Evolutionary conservation across 1,139 yeast genomes (phyloP).

Genomic region (Geotrichum klebahnii): DNA sequence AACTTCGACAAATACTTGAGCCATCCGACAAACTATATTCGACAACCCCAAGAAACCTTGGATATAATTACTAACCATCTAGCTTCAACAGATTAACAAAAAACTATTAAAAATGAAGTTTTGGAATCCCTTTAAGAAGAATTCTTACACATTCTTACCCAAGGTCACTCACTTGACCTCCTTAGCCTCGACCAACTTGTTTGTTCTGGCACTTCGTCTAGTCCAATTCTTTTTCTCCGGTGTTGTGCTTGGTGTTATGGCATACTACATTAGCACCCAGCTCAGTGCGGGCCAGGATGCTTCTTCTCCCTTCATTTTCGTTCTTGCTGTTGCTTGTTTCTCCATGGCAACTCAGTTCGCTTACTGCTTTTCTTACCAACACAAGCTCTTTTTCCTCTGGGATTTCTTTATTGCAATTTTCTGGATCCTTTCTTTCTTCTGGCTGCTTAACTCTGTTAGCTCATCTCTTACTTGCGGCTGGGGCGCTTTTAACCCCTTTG

Average conservation of each 20-base stretch:
- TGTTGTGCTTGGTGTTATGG: conserved; percentile 34
- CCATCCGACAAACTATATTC: background rate
- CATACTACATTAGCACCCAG: conserved; percentile 32
- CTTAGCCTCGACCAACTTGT: conserved; percentile 34
- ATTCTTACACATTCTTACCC: conserved; percentile 11
- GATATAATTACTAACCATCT: background rate
- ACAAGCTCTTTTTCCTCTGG: conserved; percentile 31
- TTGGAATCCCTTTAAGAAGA: conserved; percentile 19
- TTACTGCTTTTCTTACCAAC: conserved; percentile 34
- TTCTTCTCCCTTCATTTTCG: conserved; percentile 33
- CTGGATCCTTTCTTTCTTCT: conserved; percentile 34
- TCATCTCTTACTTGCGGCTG: conserved; percentile 30
- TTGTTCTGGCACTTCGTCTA: conserved; percentile 32
- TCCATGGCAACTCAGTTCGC: conserved; percentile 35
- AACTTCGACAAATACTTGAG: background rate
- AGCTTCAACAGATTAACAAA: background rate
- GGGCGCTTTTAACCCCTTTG: conserved; percentile 37
- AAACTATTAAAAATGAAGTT: background rate
- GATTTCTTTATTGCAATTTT: conserved; percentile 32
- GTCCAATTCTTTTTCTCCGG: conserved; percentile 38
- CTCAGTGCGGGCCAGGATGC: conserved; percentile 26
- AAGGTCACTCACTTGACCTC: conserved; percentile 12
- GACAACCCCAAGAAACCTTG: background rate
- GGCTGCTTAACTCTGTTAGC: conserved; percentile 32
- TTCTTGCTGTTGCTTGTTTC: conserved; percentile 31